Base-by-base conservation (phyloP, 2,329 filamentous ascomycete genomes). In the Penicillium sp. region DNA sequence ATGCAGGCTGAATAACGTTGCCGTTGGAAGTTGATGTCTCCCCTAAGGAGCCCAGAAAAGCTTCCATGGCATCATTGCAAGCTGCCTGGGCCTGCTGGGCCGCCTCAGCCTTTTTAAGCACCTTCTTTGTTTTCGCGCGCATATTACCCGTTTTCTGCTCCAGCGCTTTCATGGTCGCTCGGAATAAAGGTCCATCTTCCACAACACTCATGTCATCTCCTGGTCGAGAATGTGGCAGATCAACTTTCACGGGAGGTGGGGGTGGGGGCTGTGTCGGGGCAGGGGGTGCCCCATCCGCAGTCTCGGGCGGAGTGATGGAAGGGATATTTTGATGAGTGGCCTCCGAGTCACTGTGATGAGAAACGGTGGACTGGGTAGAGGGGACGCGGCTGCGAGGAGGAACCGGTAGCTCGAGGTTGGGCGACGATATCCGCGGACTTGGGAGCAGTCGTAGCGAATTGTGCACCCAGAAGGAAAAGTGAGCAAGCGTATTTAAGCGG, bases 131-230 rank as follows among this genome's bases (percentile, higher is more conserved):
- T 64, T 93, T 90, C 22, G 85, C 81, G 55, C 92, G 88, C 89
- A 99, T 94, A 65, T 89, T 95, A 42, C 92, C 90, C 0, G 93
- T 99, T 79, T 96, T 97, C 69, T 96, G 92, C 73, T 99, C 94
- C 26, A 97, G 78, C 0, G 92, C 89, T 72, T 97, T 97, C 82
- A 99, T 95, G 0, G 94, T 97, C 18, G 94, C 95, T 59, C 95
- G 86, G 76, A 99, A 99, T 1, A 99, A 81, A 0, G 95, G 94
- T 0, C 94, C 94, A 75, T 99, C 94, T 64, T 97, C 94, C 22
- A 89, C 87, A 22, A 89, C 84, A 57, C 88, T 86, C 74, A 91
- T 86, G 75, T 96, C 93, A 58, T 96, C 92, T 31, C 86, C 88
- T 2, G 92, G 92, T 47, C 91, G 87, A 54, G 90, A 89, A 66